Percentiles rank a stretch among this genome's conserved stretches.
These are phyloP conservation scores for Zasmidium cellare DNA, from an alignment of 2,329 filamentous ascomycete genomes.

Conservation along the genomic window DNA sequence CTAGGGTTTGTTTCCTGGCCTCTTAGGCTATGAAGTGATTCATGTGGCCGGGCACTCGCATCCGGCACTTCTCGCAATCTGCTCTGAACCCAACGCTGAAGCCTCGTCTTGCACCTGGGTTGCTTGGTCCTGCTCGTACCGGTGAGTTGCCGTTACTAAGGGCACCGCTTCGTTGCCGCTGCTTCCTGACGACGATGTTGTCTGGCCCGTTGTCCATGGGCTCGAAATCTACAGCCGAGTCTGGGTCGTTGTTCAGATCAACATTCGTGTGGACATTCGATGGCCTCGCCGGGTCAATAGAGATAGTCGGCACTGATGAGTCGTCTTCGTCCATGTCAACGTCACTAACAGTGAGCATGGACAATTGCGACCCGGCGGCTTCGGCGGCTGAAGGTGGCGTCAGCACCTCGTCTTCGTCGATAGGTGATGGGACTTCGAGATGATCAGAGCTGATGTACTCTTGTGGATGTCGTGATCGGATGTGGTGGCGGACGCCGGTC, in stretches of 20 bases:
- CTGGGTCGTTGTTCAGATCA: conserved; percentile 8
- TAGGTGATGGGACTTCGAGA: conserved; percentile 35
- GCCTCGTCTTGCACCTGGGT: conserved; percentile 28
- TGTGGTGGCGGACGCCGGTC: conserved; percentile 24
- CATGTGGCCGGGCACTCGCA: conserved; percentile 51
- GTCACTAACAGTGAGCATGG: conserved; percentile 37
- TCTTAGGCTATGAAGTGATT: conserved; percentile 8
- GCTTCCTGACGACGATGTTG: conserved; percentile 33
- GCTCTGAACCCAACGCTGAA: conserved; percentile 52
- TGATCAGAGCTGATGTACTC: conserved; percentile 30
- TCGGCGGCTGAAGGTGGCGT: conserved; percentile 36
- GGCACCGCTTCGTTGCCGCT: conserved; percentile 37
- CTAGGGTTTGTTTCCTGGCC: background rate
- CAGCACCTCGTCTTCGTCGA: conserved; percentile 38
- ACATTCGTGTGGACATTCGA: conserved; percentile 11
- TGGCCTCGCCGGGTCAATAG: conserved; percentile 23
- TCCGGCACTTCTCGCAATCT: conserved; percentile 51
- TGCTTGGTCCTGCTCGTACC: conserved; percentile 15
- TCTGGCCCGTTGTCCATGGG: conserved; percentile 25
- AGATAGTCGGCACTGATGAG: conserved; percentile 22
- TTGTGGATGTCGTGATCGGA: conserved; percentile 34
- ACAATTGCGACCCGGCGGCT: conserved; percentile 36
- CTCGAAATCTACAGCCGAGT: conserved; percentile 19
- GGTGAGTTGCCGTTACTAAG: conserved; percentile 32
- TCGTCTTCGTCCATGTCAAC: conserved; percentile 35